Evolutionary conservation across 768 basidiomycete species (phyloP), one percentile per base, ranked within the genome.

Genomic region (Fomitopsis serialis): DNA sequence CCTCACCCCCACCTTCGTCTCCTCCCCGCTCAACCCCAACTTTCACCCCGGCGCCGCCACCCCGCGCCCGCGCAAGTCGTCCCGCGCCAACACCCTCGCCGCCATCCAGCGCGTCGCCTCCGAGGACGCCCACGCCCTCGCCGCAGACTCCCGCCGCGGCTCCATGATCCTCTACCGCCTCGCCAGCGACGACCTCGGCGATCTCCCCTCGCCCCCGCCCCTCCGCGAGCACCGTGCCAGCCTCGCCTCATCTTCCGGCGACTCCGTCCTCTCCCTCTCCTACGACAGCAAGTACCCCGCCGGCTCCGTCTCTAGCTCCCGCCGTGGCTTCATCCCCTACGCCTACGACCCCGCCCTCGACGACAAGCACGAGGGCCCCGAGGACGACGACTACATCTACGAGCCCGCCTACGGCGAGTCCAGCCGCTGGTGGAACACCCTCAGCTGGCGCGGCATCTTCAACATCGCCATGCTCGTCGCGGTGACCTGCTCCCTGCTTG

Each of bases 381-480:
- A 89, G 63, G 85, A 85, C 15, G 92, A 93, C 61, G 92, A 94
- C 62, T 65, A 79, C 21, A 66, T 94, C 34, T 89, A 94, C 62
- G 83, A 87, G 54, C 82, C 77, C 2, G 72, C 72, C 12, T 64
- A 66, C 11, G 62, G 74, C 25, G 67, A 60, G 15, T 50, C 63
- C 8, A 54, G 63, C 45, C 58, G 67, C 44, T 54, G 55, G 48
- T 35, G 21, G 19, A 11, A 19, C 40, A 13, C 8, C 32, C 66
- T 70, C 50, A 68, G 63, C 54, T 59, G 64, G 49, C 79, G 84
- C 32, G 84, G 85, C 2, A 49, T 90, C 3, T 56, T 79, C 55
- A 97, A 97, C 70, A 66, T 96, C 48, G 70, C 78, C 25, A 79
- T 89, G 47, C 74, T 98, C 23, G 0, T 85, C 34, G 1, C 84